Conservation (phyloP, 2,329 filamentous ascomycete species). For the Neopestalotiopsis rosae region DNA sequence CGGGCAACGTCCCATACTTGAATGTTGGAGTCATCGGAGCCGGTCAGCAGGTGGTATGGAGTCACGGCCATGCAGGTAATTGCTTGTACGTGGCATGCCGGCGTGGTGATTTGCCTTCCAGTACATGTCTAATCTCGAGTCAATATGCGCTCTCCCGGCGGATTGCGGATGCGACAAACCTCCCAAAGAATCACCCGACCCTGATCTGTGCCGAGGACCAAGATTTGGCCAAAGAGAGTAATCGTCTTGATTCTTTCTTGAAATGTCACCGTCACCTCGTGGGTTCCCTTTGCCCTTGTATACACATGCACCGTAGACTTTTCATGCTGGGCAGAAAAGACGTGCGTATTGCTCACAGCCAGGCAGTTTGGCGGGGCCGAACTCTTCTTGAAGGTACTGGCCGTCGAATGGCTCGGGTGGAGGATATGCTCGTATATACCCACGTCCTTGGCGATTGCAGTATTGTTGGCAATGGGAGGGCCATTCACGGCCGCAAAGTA, state of each 20-base stretch:
- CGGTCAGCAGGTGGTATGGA: constrained; percentile 76
- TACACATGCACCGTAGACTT: constrained; percentile 96
- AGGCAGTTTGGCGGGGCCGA: constrained; percentile 79
- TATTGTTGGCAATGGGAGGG: constrained; percentile 64
- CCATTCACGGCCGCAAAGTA: constrained; percentile 65
- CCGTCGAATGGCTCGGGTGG: constrained; percentile 77
- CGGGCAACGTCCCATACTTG: constrained; percentile 87
- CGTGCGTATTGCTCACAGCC: constrained; percentile 79
- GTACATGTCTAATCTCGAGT: constrained; percentile 64
- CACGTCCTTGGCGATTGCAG: constrained; percentile 74
- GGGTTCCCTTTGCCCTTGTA: constrained; percentile 79
- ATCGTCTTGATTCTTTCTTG: constrained; percentile 84
- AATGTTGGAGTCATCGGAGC: constrained; percentile 85
- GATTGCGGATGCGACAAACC: constrained; percentile 53
- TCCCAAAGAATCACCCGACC: constrained; percentile 93
- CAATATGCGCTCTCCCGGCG: constrained; percentile 5
- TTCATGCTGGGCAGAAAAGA: constrained; percentile 90
- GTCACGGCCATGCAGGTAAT: constrained; percentile 78
- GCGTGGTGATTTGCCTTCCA: constrained; percentile 76
- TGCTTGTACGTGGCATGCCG: constrained; percentile 78
- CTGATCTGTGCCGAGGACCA: constrained; percentile 82
- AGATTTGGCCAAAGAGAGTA: constrained; percentile 72
- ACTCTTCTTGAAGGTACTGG: constrained; percentile 89
- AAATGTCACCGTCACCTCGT: constrained; percentile 88
- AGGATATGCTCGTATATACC: constrained; percentile 87